Evolutionary conservation across 2,329 filamentous ascomycete species (phyloP).

Genomic region (Arthrinium phaeospermum): DNA sequence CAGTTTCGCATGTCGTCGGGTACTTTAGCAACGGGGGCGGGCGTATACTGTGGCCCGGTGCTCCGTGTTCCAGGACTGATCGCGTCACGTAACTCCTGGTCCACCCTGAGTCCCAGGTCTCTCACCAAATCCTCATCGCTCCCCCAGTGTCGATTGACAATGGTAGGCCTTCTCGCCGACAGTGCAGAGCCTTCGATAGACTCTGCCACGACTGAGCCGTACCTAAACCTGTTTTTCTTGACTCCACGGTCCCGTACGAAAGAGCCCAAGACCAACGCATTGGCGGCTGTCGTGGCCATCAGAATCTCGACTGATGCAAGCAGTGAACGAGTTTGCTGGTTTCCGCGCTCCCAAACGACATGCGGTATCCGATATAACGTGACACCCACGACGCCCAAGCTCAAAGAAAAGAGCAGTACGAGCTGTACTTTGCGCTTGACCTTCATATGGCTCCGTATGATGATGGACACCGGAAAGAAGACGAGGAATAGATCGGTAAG

Average conservation of each 20-base stretch:
- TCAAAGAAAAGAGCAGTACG: slow-evolving; percentile 81
- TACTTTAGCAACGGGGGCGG: slow-evolving; percentile 42
- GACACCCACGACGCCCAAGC: slow-evolving; percentile 78
- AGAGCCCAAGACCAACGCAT: slow-evolving; percentile 87
- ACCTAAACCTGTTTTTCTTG: slow-evolving; percentile 86
- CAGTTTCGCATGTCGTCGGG: slow-evolving; percentile 50
- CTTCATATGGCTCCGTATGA: slow-evolving; percentile 78
- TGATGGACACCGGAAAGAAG: slow-evolving; percentile 87
- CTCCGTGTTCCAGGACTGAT: slow-evolving; percentile 26
- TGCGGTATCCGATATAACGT: slow-evolving; percentile 82
- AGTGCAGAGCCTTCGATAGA: slow-evolving; percentile 61
- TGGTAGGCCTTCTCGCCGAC: slow-evolving; percentile 50
- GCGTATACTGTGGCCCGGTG: slow-evolving; percentile 39
- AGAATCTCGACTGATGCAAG: slow-evolving; percentile 90
- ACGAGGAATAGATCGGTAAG: slow-evolving; percentile 88
- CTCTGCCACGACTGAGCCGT: slow-evolving; percentile 63
- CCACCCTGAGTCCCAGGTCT: slow-evolving; percentile 74
- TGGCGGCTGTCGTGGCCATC: slow-evolving; percentile 85
- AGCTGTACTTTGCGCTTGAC: slow-evolving; percentile 81
- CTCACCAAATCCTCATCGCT: slow-evolving; percentile 91
- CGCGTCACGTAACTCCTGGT: slow-evolving; percentile 54
- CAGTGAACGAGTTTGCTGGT: slow-evolving; percentile 86
- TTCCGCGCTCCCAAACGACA: slow-evolving; percentile 72
- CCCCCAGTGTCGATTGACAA: slow-evolving; percentile 72
- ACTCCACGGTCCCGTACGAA: slow-evolving; percentile 89